Percentiles rank a stretch among this genome's conserved stretches.
phyloP scores from a whole-genome alignment of 2,329 filamentous ascomycete species.

The Drechslera avenae region DNA sequence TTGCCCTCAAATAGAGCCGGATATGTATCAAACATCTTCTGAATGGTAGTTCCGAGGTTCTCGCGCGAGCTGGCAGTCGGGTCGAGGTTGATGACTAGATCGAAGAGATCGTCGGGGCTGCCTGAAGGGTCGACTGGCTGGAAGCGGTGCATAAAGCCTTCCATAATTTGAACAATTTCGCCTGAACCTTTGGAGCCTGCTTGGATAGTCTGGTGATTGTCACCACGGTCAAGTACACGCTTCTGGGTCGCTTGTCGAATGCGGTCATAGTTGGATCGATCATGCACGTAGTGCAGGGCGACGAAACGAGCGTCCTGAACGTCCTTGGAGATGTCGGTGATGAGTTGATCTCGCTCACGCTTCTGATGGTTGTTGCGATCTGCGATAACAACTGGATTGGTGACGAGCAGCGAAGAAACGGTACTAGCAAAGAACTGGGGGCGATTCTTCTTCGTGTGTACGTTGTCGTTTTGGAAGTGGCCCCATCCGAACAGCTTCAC shows the following conservation, averaged over 20 bases:
- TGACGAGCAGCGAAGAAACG: slow-evolving; percentile 67
- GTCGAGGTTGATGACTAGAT: slow-evolving; percentile 83
- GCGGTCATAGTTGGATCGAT: slow-evolving; percentile 66
- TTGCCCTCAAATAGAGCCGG: slow-evolving; percentile 69
- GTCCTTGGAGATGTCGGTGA: slow-evolving; percentile 72
- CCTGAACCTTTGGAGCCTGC: slow-evolving; percentile 71
- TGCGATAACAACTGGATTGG: slow-evolving; percentile 76
- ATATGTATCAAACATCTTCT: slow-evolving; percentile 73
- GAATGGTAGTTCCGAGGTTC: slow-evolving; percentile 82
- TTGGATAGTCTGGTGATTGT: slow-evolving; percentile 98
- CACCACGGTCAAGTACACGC: slow-evolving; percentile 81
- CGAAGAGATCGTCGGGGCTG: slow-evolving; percentile 80
- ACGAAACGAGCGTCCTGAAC: slow-evolving; percentile 73
- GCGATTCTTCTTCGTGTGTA: slow-evolving; percentile 74
- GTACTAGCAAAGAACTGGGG: slow-evolving; percentile 77
- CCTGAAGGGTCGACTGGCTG: slow-evolving; percentile 71
- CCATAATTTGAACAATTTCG: slow-evolving; percentile 90
- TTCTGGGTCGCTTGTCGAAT: slow-evolving; percentile 77
- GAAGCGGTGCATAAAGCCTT: slow-evolving; percentile 86
- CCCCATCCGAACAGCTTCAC: slow-evolving; percentile 87
- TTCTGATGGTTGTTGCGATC: slow-evolving; percentile 93
- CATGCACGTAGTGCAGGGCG: slow-evolving; percentile 86
- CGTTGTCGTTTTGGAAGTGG: slow-evolving; percentile 96
- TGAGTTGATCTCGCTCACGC: slow-evolving; percentile 85
- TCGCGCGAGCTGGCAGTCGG: slow-evolving; percentile 75